Base-by-base conservation (phyloP, 1,139 yeast species). In the Yamadazyma friedrichii region DNA sequence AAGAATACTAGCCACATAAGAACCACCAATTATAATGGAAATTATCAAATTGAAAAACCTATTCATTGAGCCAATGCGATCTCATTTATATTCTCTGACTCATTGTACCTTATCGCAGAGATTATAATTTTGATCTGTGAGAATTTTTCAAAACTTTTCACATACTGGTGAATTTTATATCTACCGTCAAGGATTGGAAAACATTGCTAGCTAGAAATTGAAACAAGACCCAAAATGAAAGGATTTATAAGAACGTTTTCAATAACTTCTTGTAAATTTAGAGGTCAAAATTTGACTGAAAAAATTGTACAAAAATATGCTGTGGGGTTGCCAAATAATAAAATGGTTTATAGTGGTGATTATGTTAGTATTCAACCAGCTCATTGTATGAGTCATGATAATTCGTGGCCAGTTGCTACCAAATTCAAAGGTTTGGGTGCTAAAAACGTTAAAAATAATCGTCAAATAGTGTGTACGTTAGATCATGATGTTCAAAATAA, bases 401-500 rank as follows among this genome's bases (percentile, higher is more conserved):
- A 93, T 65, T 84, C 97, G 39, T 93, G 99, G 98, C 99, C 99
- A 0, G 97, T 93, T 22, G 98, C 98, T 1, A 76, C 93, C 56
- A 93, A 93, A 67, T 93, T 94, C 65, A 88, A 82, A 84, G 96
- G 96, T 6, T 74, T 93, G 31, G 98, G 98, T 1, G 98, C 97
- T 34, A 79, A 80, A 16, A 72, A 79, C 47, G 87, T 93, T 47
- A 80, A 84, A 54, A 86, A 93, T 57, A 84, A 86, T 57, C 74
- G 88, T 45, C 99, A 93, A 67, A 88, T 93, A 29, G 98, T 93
- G 38, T 86, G 89, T 74, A 93, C 98, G 2, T 75, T 93, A 58
- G 99, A 93, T 66, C 99, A 93, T 63, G 99, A 94, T 59, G 98
- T 93, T 40, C 98, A 93, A 65, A 93, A 93, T 72, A 88, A 84